phyloP scores from a whole-genome alignment of 140 eudicot species.

The Bidens hawaiensis region DNA sequence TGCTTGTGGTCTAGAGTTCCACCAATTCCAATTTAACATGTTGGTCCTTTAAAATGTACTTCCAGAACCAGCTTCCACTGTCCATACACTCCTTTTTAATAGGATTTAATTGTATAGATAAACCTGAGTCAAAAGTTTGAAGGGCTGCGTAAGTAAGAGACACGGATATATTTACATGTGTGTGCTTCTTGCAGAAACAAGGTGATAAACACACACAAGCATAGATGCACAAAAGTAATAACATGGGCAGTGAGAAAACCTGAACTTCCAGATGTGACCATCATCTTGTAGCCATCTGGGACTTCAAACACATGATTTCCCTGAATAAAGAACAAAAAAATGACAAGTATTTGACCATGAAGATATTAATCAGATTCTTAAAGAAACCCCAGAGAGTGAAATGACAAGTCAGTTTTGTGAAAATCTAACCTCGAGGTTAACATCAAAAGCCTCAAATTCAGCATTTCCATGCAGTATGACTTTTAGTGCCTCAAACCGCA shows the following conservation, averaged over 20 bases:
- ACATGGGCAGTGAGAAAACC: slow-evolving; percentile 35
- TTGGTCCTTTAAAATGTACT: slow-evolving; percentile 54
- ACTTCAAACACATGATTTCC: slow-evolving; percentile 91
- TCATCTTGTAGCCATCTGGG: slow-evolving; percentile 87
- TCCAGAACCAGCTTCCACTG: slow-evolving; percentile 95
- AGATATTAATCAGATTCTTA: slow-evolving; percentile 10
- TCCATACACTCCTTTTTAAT: slow-evolving; percentile 56
- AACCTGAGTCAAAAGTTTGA: slow-evolving; percentile 46
- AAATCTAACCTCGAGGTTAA: slow-evolving; percentile 63
- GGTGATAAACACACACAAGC: neutral
- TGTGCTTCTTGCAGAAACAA: slow-evolving; percentile 14
- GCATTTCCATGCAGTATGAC: slow-evolving; percentile 94
- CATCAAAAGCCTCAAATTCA: slow-evolving; percentile 91
- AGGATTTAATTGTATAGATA: slow-evolving; percentile 49
- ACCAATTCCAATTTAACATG: slow-evolving; percentile 70
- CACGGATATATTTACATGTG: neutral
- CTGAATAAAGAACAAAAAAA: slow-evolving; percentile 38
- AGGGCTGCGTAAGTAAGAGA: slow-evolving; percentile 14
- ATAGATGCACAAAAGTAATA: neutral
- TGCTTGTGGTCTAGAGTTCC: slow-evolving; percentile 46
- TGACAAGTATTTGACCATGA: slow-evolving; percentile 4
- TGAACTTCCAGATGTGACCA: slow-evolving; percentile 63
- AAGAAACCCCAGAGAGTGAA: neutral
- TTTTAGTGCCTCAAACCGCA: slow-evolving; percentile 66
- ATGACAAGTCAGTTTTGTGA: neutral